Conservation (phyloP, 306 rosid genomes). For the Rosa chinensis region DNA sequence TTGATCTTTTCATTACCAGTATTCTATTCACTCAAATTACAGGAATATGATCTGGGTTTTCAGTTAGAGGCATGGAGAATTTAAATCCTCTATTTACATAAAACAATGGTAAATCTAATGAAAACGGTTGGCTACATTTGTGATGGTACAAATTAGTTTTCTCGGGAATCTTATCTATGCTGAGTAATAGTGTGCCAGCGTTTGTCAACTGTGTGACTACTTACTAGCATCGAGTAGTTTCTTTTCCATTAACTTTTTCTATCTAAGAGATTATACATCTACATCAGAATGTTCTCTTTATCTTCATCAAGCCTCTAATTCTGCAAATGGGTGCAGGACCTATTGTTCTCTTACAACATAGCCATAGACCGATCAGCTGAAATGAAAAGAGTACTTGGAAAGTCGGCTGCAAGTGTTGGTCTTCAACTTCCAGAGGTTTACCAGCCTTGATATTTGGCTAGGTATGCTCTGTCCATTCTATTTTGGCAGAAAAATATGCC, state of each 20-base stretch:
- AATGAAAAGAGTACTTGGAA: constrained; percentile 73
- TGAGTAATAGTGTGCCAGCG: background rate
- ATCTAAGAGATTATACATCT: background rate
- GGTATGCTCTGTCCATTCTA: background rate
- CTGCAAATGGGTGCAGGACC: constrained; percentile 54
- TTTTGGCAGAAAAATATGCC: background rate
- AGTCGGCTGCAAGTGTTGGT: constrained; percentile 94
- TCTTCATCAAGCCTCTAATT: constrained; percentile 10
- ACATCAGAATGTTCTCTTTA: background rate
- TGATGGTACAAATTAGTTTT: background rate
- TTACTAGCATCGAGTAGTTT: background rate
- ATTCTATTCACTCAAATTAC: background rate
- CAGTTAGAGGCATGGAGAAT: background rate
- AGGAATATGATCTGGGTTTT: background rate
- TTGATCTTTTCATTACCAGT: background rate
- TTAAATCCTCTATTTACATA: background rate
- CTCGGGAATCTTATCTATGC: background rate
- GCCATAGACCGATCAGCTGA: constrained; percentile 87
- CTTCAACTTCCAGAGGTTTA: constrained; percentile 84
- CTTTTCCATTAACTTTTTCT: background rate
- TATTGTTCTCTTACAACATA: constrained; percentile 85
- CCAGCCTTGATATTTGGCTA: constrained; percentile 41
- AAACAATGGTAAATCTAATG: too few relatives aligned
- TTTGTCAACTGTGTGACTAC: background rate
- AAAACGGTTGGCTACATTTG: background rate